phyloP scores from a whole-genome alignment of 2,329 filamentous ascomycete genomes.

The Intubia oerlemansii region DNA sequence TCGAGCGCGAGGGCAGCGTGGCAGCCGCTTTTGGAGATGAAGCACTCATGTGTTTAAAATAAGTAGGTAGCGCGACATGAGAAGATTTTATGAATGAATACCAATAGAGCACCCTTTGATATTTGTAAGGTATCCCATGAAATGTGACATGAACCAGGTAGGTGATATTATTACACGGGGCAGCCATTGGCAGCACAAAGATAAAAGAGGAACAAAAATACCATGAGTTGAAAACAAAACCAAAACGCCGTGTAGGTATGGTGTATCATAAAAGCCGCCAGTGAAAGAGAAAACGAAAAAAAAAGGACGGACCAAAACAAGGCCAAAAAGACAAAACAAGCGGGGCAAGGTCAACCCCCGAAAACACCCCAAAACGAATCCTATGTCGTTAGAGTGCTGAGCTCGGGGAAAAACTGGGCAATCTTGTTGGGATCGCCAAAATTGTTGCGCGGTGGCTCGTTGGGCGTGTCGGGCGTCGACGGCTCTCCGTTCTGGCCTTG shows the following conservation, averaged over 20 bases:
- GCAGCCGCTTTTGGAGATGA: conserved; percentile 55
- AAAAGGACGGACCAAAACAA: neutral
- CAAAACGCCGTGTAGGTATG: neutral
- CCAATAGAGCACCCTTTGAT: no score
- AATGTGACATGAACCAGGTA: no score
- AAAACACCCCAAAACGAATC: no score
- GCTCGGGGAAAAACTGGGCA: conserved; percentile 17
- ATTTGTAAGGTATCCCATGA: no score
- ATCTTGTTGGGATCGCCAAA: conserved; percentile 19
- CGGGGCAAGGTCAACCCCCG: neutral
- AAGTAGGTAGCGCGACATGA: conserved; percentile 6
- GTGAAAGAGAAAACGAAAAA: neutral
- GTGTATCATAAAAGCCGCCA: no score
- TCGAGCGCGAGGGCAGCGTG: conserved; percentile 54
- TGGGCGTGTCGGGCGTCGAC: conserved; percentile 9
- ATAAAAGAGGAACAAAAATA: no score
- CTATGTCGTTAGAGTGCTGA: conserved; percentile 10
- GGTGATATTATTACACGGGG: no score
- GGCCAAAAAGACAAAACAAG: neutral
- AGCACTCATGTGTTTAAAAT: conserved; percentile 54
- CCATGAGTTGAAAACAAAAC: no score
- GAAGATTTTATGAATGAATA: neutral
- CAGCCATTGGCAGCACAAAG: no score
- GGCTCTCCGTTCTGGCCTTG: conserved; percentile 8
- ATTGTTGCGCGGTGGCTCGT: conserved; percentile 12